Percentiles rank a stretch among this genome's conserved stretches.
Evolutionary conservation across 192 early-diverging fungal genomes (phyloP).

Genomic region (Coemansia sp.): DNA sequence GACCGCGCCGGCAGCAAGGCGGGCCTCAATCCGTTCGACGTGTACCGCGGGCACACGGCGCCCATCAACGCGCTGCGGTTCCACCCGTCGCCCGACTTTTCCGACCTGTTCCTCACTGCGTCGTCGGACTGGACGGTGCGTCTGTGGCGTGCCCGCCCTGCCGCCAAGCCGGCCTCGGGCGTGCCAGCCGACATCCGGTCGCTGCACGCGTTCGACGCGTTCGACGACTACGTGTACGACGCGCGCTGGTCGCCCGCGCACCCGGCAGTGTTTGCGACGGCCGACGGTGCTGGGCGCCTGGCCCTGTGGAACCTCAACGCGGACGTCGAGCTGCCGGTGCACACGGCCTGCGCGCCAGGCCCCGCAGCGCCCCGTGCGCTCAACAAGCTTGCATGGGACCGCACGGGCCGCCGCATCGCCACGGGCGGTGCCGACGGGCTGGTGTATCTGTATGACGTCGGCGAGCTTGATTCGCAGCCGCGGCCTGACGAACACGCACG

Average conservation of each 20-base stretch:
- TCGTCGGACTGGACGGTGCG: conserved; percentile 98
- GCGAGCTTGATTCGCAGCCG: conserved; percentile 67
- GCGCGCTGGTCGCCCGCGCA: conserved; percentile 97
- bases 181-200: conserved; percentile 51
- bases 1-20: conserved; percentile 96
- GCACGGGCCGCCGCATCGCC: conserved; percentile 75
- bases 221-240: conserved; percentile 97
- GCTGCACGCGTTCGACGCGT: conserved; percentile 85
- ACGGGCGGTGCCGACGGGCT: conserved; percentile 81
- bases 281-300: conserved; percentile 87
- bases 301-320: conserved; percentile 92
- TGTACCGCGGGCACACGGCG: conserved; percentile 84
- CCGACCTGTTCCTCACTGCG: conserved; percentile 87
- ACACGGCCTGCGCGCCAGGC: conserved; percentile 21
- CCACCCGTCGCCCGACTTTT: conserved; percentile 85
- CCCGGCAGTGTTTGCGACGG: conserved; percentile 88
- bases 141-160: conserved; percentile 78
- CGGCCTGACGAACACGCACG: conserved; percentile 41
- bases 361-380: conserved; percentile 61
- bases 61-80: conserved; percentile 86
- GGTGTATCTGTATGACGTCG: conserved; percentile 88
- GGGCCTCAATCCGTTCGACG: conserved; percentile 83
- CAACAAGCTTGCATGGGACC: conserved; percentile 95
- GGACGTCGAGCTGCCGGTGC: conserved; percentile 70
- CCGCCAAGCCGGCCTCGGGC: conserved; percentile 45